Evolutionary conservation across 1,284 basidiomycete species (phyloP), one percentile per base, ranked within the genome.

Genomic region (Tilletia indica): DNA sequence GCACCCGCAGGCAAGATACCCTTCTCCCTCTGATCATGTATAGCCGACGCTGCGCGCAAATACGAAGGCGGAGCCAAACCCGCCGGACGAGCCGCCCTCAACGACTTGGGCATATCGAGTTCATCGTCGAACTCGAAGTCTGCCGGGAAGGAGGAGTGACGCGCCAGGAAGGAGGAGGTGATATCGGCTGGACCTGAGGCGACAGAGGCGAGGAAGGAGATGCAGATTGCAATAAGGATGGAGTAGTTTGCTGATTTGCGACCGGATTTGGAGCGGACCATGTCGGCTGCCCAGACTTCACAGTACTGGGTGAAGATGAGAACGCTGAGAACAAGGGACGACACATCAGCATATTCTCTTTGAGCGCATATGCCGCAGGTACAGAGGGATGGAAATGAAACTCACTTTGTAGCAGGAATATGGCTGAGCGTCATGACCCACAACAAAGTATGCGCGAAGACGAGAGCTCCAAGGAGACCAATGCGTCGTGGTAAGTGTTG

Each of bases 281-380:
- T 61, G 67, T 83, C 82, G 9, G 72, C 73, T 11, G 80, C 80
- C 82, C 82, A 83, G 2, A 83, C 74, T 66, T 83, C 81, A 70
- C 82, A 82, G 73, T 78, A 82, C 71, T 83, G 82, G 4, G 82
- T 80, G 51, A 83, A 83, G 42, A 83, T 77, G 68, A 83, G 70
- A 54, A 82, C 80, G 45, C 74, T 79, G 34, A 67, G 51, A 14
- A 16, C 51, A 19, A 9, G 56, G 42, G 16, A 36, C 8, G n/a
- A 54, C 47, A 19, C 42, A 39, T 34, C 9, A 14, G 14, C 49
- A 6, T n/a, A 19, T 19, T 31, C 25, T n/a, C n/a, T n/a, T n/a
- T n/a, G n/a, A n/a, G n/a, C n/a, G n/a, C n/a, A 12, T 12, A 8
- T 56, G 42, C 4, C n/a, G 31, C 9, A 11, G 68, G 8, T 19